Base-by-base conservation (phyloP, 345 rosid species). In the Arabis alpina region DNA sequence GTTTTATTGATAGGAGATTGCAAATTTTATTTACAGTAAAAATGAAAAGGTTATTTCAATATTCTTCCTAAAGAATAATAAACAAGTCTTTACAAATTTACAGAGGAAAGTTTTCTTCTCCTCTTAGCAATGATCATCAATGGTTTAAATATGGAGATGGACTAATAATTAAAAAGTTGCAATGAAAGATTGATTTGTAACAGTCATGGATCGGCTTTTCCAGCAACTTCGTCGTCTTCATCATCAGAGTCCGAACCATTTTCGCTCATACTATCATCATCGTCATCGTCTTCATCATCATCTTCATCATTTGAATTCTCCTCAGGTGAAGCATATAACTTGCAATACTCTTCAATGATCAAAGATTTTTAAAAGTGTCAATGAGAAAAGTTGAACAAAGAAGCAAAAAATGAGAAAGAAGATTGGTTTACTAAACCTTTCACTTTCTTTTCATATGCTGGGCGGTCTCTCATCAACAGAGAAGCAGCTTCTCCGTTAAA, bases 401-500 rank as follows among this genome's bases (percentile, higher is more conserved):
- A 62, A 40, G 48, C 39, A 8, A 5, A 2, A 47, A 23, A 48
- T 16, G 11, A 2, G 40, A 5, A 45, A 47, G 13, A 56, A 41
- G 70, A 62, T n/a, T 8, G 49, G 40, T 0, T 6, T 15, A 15
- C 3, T 15, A 15, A 54, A 87, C 92, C 90, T 85, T 81, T 85
- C 30, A 85, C 90, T 82, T 77, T 81, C 48, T 58, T 65, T 32
- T 88, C 88, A 77, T 88, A 88, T 54, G 90, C 84, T 23, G 75
- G 9, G 2, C 72, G 79, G 64, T 88, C 87, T 13, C 82, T 81
- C 84, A 86, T 80, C 88, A 90, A 66, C 59, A 88, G 69, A 10
- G 91, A 82, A 25, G 91, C 93, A 78, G 96, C 96, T 55, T 90
- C 93, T 58, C 88, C 90, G 30, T 90, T 88, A 73, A 88, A 86